Evolutionary conservation across 805 yeast genomes (phyloP), one percentile per base, ranked within the genome.

Genomic region (Yarrowia sp.): DNA sequence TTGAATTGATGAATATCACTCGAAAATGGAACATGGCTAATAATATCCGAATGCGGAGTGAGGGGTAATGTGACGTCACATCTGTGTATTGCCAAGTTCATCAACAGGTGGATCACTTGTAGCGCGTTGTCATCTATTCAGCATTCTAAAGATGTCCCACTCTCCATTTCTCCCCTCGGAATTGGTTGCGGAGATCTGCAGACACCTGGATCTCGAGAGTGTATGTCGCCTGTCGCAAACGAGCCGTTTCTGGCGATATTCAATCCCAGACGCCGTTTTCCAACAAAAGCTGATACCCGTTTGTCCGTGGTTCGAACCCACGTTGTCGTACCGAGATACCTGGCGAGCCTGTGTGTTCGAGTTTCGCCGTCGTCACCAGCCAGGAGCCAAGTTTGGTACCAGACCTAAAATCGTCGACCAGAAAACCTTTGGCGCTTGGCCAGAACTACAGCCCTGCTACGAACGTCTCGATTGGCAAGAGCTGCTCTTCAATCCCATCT

Each of bases 231-330:
- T 46, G 10, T 11, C 50, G 5, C 50, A 46, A 46, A 22, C 50
- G 35, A 46, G 11, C 35, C 32, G 9, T 4, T 46, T 46, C 15
- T 46, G 50, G 50, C 8, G 35, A 12, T 8, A 46, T 5, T 19
- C 35, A 15, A 46, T 46, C n/a, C n/a, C 35, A 1, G 50, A 46
- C 12, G 5, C 50, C 32, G 10, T 22, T 12, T 46, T 46, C n/a
- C 35, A 22, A 11, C 32, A 46, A 5, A 8, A 3, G 4, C 35
- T 46, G 8, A 1, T 12, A 2, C n/a, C 50, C 15, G n/a, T 19
- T 8, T 46, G 50, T 22, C 50, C 50, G n/a, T 46, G 50, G 50
- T 46, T 46, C n/a, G 50, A 46, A 46, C 50, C 35, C 3, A 12
- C 35, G 35, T 8, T 22, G 8, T 46, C 50, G 9, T 22, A 22